Conservation (phyloP, 768 basidiomycete genomes). For the Exidia glandulosa region DNA sequence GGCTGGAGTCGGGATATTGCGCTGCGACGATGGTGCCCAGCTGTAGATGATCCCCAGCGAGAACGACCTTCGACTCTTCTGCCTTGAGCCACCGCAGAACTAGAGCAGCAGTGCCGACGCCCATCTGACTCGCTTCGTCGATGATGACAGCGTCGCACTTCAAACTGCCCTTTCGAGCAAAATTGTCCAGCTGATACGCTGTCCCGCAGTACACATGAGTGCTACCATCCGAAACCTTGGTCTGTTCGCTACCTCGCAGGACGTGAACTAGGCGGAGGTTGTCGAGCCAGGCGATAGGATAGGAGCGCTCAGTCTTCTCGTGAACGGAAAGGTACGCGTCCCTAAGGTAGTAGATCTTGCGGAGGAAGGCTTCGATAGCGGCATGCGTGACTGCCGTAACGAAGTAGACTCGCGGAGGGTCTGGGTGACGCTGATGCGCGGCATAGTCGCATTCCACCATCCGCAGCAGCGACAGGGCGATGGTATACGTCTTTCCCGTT, state of each 20-base stretch:
- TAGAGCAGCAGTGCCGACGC: conserved; percentile 33
- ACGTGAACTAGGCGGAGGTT: conserved; percentile 33
- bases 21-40: conserved; percentile 39
- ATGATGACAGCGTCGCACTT: conserved; percentile 32
- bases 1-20: conserved; percentile 32
- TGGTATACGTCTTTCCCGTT: conserved; percentile 43
- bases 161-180: conserved; percentile 29
- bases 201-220: conserved; percentile 2
- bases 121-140: conserved; percentile 43
- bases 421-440: conserved; percentile 23
- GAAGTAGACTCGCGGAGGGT: conserved; percentile 29
- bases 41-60: conserved; percentile 43
- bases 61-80: conserved; percentile 27
- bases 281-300: conserved; percentile 38
- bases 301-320: conserved; percentile 19
- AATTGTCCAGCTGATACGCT: conserved; percentile 32
- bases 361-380: conserved; percentile 38
- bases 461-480: conserved; percentile 35
- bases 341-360: conserved; percentile 27
- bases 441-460: conserved; percentile 23
- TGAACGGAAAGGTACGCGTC: conserved; percentile 18
- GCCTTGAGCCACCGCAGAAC: conserved; percentile 31
- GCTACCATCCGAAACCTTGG: conserved; percentile 3
- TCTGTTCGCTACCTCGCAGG: conserved; percentile 29
- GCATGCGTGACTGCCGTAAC: conserved; percentile 44